Evolutionary conservation across 1,284 basidiomycete genomes (phyloP), one percentile per base, ranked within the genome.

Genomic region (Neonothopanus nambi): DNA sequence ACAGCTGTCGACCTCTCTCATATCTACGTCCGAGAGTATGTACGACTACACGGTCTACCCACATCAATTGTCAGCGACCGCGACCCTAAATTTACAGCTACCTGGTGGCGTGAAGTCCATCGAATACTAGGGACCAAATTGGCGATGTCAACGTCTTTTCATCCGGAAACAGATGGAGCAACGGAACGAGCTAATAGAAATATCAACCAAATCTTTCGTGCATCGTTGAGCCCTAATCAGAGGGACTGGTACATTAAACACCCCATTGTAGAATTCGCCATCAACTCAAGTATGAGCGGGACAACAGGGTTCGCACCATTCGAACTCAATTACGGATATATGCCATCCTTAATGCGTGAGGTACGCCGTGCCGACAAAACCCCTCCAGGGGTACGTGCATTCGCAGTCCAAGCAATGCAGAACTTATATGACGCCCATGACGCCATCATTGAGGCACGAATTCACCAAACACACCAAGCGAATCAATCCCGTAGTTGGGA

Each of bases 121-220:
- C 53, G 60, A 3, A 18, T 67, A 4, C 44, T 67, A 7, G 66
- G 67, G 1, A 61, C 61, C 1, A 59, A 59, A 35, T 56, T 69
- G 2, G 51, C 63, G 3, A 60, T 70, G 59, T 71, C 69, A 0
- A 67, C 66, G 0, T 51, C 64, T 2, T 70, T 64, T 41, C 69
- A 72, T 33, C 68, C 66, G 0, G 63, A 72, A 42, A 69, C 60
- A 15, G 64, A 68, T 47, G 58, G 65, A 11, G 48, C 41, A 5
- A 54, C 59, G 2, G 64, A 66, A 45, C 46, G 54, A 1, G 37
- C 54, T 8, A 61, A 54, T 11, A 38, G 52, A 20, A 50, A 57
- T 12, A 51, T 61, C 5, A 26, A 20, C 1, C 56, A 62, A 28
- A 61, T 64, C 23, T 28, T 64, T 24, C 33, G 63, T 1, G 15